Base-by-base conservation (phyloP, 176 grass and related monocot species). In the Aegilops speltoides region DNA sequence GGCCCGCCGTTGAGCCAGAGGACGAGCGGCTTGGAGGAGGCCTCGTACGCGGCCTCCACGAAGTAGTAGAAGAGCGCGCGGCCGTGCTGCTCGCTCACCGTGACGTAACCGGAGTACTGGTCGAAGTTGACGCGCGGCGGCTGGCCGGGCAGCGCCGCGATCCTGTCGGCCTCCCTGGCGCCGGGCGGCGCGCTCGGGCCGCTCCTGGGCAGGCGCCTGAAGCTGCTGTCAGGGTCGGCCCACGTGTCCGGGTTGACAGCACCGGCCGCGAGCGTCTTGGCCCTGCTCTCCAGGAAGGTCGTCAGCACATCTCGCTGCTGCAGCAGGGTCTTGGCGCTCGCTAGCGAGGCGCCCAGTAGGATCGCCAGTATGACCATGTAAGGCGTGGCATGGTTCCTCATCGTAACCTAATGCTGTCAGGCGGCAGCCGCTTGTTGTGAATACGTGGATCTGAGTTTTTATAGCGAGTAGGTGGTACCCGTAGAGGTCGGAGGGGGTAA, bases 1-100 rank as follows among this genome's bases (percentile, higher is more conserved):
- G 93, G 93, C 40, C 91, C 91, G 22, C 91, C 93, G 63, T 93
- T 95, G 9, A 95, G 88, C 93, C 91, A 95, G 24, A 95, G 86
- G 22, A 93, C 86, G 1, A 95, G 87, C 43, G 93, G 93, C n/a
- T 84, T 88, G 4, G 82, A 43, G 4, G 64, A 34, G 31, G 83
- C 4, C 17, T n/a, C 79, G 17, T 56, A 67, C 87, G 64, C 17
- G 3, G 81, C 90, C 74, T 92, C 90, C 23, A 83, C 65, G 16
- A 92, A 61, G 71, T 93, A 93, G 76, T 87, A 93, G 67, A 93
- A 82, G 50, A 54, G 50, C 16, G 50, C 50, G 50, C 50, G 50
- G 50, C 50, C 16, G 16, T 19, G 16, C 16, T 45, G 85, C 88
- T 3, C 91, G 72, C 11, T 85, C 88, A 92, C 90, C 1, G 93